Base-by-base conservation (phyloP, 148 eudicot genomes). In the Beta vulgaris region DNA sequence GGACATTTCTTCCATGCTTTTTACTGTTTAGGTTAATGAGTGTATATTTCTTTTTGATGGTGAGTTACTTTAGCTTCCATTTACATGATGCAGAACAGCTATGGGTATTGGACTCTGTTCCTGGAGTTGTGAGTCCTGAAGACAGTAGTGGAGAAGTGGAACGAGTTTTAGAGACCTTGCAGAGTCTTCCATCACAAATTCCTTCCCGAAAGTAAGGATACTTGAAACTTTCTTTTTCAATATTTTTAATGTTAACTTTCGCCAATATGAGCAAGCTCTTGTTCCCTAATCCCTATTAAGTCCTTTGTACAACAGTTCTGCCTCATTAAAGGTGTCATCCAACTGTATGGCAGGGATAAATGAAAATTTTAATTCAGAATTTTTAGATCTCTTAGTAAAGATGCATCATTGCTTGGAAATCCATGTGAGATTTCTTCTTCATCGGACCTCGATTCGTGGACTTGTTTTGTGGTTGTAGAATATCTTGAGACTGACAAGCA, bases 91-190 rank as follows among this genome's bases (percentile, higher is more conserved):
- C 96, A 94, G 95, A 86, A 75, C 97, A 95, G 98, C 82, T 95
- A 75, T 96, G 99, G 99, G 88, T 92, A 48, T 73, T 96, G 82
- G 99, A 96, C 82, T 96, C 99, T 0, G 94, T 92, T 57, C 94
- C 99, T 65, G 98, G 99, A 76, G 81, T 86, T 68, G 90, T 91
- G 80, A 84, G 71, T 76, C 83, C 84, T 72, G 88, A 87, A 53
- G 81, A 86, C 29, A 84, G 87, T 60, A 85, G 85, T 62, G 87
- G 98, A 79, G 99, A 96, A 75, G 99, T 96, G 79, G 99, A 96
- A 87, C 86, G 85, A 77, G 98, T 96, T 69, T 80, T 96, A 88
- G 83, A 87, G 77, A 96, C 98, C 40, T 79, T 96, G 84, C 97
- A 87, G 86, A 86, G 86, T 82, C 84, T 92, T 68, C 98, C 98